Evolutionary conservation across 345 rosid species (phyloP).

Genomic region (Salix udensis): DNA sequence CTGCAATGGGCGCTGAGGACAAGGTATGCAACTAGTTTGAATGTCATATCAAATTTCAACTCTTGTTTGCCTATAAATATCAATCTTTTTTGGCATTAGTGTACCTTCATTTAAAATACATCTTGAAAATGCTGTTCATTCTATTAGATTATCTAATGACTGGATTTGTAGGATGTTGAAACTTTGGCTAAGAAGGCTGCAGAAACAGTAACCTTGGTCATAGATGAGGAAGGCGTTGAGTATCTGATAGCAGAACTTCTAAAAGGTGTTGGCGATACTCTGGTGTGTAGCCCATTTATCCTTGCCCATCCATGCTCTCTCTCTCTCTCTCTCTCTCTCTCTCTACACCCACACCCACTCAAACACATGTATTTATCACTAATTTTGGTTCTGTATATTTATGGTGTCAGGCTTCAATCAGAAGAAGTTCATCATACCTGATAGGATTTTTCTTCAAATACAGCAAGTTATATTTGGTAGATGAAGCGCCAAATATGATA

Average conservation of each 20-base stretch:
- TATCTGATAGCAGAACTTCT: conserved; percentile 76
- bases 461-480: conserved; percentile 88
- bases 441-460: conserved; percentile 86
- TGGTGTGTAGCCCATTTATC: conserved; percentile 38
- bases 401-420: conserved; percentile 67
- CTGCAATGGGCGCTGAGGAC: conserved; percentile 74
- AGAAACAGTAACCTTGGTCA: conserved; percentile 74
- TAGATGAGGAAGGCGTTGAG: conserved; percentile 92
- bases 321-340: too few species aligned
- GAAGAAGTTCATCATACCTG: conserved; percentile 85
- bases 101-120: neutral
- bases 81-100: neutral
- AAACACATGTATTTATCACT: neutral
- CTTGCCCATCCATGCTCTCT: neutral
- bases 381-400: neutral
- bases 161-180: conserved; percentile 65
- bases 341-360: neutral
- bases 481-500: conserved; percentile 93
- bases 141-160: conserved; percentile 1
- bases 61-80: neutral
- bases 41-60: neutral
- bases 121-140: conserved; percentile 1
- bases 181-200: conserved; percentile 83
- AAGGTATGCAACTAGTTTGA: conserved; percentile 36
- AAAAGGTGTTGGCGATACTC: conserved; percentile 71